Evolutionary conservation across 345 rosid species (phyloP).

Genomic region (Eucalyptus brandiana): DNA sequence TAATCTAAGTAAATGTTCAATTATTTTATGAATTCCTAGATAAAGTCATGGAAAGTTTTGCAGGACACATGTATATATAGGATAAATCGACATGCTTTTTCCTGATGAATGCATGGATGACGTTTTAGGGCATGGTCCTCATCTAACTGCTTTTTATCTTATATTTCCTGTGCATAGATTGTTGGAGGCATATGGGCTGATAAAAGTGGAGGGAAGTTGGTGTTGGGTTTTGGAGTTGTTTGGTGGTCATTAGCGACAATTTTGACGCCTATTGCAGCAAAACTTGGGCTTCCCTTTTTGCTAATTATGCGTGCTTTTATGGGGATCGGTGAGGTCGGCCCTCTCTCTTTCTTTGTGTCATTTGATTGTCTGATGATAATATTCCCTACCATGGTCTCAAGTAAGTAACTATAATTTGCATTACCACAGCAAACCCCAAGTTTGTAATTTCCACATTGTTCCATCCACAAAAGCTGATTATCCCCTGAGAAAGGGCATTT

Average conservation of each 20-base stretch:
- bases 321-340: conserved; percentile 95
- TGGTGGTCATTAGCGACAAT: conserved; percentile 95
- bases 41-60: background rate
- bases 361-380: background rate
- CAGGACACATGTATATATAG: background rate
- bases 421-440: background rate
- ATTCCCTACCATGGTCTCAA: background rate
- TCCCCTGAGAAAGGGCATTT: background rate
- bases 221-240: conserved; percentile 87
- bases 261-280: conserved; percentile 96
- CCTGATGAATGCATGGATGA: background rate
- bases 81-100: background rate
- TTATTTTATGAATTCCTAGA: background rate
- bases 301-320: conserved; percentile 84
- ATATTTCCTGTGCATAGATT: conserved; percentile 37
- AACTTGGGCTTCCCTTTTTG: conserved; percentile 79
- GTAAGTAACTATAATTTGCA: background rate
- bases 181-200: conserved; percentile 99
- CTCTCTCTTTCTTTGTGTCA: background rate
- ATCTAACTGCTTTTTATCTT: background rate
- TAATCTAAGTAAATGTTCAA: background rate
- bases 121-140: background rate
- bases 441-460: background rate
- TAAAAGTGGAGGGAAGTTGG: conserved; percentile 85
- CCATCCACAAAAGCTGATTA: background rate